Base-by-base conservation (phyloP, 257 asterid genomes). In the Solanum medicagineum region DNA sequence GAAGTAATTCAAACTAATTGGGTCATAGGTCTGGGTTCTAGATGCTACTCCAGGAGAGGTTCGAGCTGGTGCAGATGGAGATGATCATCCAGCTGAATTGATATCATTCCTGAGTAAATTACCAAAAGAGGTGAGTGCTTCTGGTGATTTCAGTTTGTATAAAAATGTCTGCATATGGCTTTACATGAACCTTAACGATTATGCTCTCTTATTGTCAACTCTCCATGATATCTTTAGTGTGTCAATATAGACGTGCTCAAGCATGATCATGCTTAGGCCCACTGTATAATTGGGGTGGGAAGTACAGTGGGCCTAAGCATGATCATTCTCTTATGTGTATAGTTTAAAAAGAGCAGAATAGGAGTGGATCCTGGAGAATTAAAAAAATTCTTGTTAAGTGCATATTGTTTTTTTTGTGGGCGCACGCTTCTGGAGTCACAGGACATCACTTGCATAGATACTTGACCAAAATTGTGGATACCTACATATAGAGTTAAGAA, bases 31-130 rank as follows among this genome's bases (percentile, higher is more conserved):
- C 81, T 96, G 99, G 99, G 95, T 91, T 90, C 91, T 95, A 83
- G 99, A 94, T 88, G 93, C 99, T 68, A 95, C 98, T 32, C 99
- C 99, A 87, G 99, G 99, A 90, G 93, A 92, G 91, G 98, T 96
- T 89, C 90, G 96, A 86, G 97, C 96, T 81, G 98, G 99, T 88
- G 96, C 93, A 79, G 97, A 94, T 89, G 98, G 99, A 90, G 97
- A 95, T 84, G 98, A 96, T 87, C 99, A 93, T 91, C 99, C 99
- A 69, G 98, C 97, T 55, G 98, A 96, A 89, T 95, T 96, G 60
- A 95, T 96, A 62, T 88, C 96, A 79, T 95, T 94, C 69, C 89
- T 96, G 42, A 90, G 93, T 86, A 87, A 55, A 89, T 91, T 94
- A 62, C 97, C 98, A 26, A 87, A 89, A 75, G 95, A 92, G 94